Conservation (phyloP, 169 alveolate species). For the Plasmodium knowlesi region DNA sequence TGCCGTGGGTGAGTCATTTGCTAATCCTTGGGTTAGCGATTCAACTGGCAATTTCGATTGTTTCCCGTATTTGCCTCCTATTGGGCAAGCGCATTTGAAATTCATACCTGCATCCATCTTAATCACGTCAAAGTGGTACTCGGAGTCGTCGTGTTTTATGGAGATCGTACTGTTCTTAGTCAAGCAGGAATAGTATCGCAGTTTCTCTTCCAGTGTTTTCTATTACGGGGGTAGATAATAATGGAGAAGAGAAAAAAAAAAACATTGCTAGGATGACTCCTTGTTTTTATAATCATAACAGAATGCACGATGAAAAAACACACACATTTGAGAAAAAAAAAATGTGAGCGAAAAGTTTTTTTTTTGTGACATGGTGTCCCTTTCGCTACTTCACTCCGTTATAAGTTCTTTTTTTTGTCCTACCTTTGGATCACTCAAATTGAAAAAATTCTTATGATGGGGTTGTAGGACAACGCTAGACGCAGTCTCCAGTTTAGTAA, state of each 20-base stretch:
- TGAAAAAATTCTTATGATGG: constrained; percentile 51
- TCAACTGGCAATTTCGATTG: background rate
- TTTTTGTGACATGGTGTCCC: background rate
- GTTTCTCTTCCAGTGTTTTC: constrained; percentile 59
- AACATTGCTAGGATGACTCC: background rate
- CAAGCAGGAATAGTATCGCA: constrained; percentile 48
- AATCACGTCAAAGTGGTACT: constrained; percentile 52
- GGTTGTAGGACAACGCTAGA: constrained; percentile 50
- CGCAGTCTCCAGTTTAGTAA: constrained; percentile 49
- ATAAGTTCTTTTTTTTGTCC: background rate
- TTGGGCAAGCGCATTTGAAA: background rate
- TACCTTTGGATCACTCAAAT: constrained; percentile 47
- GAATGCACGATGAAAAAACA: background rate
- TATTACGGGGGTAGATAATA: background rate
- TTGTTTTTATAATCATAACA: background rate
- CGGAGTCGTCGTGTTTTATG: constrained; percentile 9
- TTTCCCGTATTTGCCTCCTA: background rate
- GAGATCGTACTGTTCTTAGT: constrained; percentile 41
- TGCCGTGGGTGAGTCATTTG: background rate
- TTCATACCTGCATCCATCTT: constrained; percentile 43
- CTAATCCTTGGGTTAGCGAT: background rate
- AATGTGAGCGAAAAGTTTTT: background rate
- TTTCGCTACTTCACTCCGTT: background rate
- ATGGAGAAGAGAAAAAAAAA: background rate
- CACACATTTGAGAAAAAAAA: background rate